Evolutionary conservation across 371 early-diverging fungal genomes (phyloP).

Genomic region (Lichtheimia hyalospora): DNA sequence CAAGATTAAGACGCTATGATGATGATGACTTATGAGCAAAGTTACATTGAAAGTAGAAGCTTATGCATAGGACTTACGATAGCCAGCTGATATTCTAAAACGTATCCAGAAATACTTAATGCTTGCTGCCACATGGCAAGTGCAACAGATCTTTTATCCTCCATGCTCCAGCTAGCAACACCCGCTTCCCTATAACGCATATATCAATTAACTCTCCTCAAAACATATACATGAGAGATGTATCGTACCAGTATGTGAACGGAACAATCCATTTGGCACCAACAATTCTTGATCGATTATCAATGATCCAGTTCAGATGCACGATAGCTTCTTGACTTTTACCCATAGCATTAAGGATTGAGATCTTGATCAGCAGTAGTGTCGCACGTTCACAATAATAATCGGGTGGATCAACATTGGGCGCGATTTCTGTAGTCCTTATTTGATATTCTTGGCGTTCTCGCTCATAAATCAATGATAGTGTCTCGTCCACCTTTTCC

Average conservation of each 20-base stretch:
- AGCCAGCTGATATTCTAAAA: conserved; percentile 57
- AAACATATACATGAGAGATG: background rate
- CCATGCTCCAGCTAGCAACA: conserved; percentile 51
- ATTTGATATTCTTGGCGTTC: conserved; percentile 51
- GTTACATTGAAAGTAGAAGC: background rate
- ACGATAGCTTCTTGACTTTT: conserved; percentile 38
- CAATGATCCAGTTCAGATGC: conserved; percentile 62
- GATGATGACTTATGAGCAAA: background rate
- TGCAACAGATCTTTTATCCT: conserved; percentile 40
- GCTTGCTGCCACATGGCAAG: conserved; percentile 51
- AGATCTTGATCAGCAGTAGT: conserved; percentile 39
- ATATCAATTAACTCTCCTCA: background rate
- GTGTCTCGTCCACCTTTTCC: conserved; percentile 39
- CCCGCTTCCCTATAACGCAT: conserved; percentile 51
- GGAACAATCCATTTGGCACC: conserved; percentile 61
- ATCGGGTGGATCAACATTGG: conserved; percentile 36
- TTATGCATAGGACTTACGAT: conserved; percentile 27
- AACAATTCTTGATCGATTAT: conserved; percentile 45
- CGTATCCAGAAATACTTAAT: conserved; percentile 42
- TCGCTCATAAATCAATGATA: conserved; percentile 41
- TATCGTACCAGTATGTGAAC: conserved; percentile 57
- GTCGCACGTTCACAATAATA: conserved; percentile 50
- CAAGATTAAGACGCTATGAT: conserved; percentile 42
- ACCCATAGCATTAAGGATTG: conserved; percentile 31
- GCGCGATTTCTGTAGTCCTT: conserved; percentile 42